These are phyloP conservation scores for Caloboletus inedulis DNA, from an alignment of 1,284 basidiomycete genomes.

Conservation along the genomic window DNA sequence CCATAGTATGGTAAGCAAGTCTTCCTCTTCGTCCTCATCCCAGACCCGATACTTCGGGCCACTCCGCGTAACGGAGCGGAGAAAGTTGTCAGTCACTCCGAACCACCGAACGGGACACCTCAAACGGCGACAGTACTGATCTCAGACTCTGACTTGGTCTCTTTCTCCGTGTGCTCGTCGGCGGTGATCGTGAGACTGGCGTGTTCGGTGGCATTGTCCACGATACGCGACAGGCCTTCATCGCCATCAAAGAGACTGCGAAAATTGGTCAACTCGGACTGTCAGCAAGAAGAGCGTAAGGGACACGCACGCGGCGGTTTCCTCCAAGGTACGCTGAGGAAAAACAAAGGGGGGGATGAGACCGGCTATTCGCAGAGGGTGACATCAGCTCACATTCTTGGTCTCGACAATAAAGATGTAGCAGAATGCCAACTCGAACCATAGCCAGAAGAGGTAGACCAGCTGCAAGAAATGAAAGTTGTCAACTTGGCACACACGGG, in stretches of 20 bases:
- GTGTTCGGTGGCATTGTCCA: not conserved
- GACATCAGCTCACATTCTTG: conserved; percentile 39
- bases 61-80: not conserved
- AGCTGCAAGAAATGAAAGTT: not conserved
- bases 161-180: not conserved
- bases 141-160: not conserved
- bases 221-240: not conserved
- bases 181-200: not conserved
- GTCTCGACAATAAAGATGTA: conserved; percentile 70
- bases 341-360: not conserved
- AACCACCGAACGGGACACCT: not conserved
- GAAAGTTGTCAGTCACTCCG: not conserved
- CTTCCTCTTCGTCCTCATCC: not conserved
- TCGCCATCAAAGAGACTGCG: not conserved
- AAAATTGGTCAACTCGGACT: not conserved
- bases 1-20: not conserved
- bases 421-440: conserved; percentile 58
- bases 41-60: not conserved
- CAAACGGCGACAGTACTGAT: not conserved
- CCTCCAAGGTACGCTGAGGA: conserved; percentile 12
- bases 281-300: not conserved
- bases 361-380: not conserved
- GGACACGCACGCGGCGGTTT: conserved; percentile 11
- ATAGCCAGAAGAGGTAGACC: conserved; percentile 47
- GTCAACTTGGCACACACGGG: not conserved